Percentiles rank a stretch among this genome's conserved stretches.
Evolutionary conservation across 495 filamentous ascomycete genomes (phyloP).

Genomic region (Aspergillus asperescens): DNA sequence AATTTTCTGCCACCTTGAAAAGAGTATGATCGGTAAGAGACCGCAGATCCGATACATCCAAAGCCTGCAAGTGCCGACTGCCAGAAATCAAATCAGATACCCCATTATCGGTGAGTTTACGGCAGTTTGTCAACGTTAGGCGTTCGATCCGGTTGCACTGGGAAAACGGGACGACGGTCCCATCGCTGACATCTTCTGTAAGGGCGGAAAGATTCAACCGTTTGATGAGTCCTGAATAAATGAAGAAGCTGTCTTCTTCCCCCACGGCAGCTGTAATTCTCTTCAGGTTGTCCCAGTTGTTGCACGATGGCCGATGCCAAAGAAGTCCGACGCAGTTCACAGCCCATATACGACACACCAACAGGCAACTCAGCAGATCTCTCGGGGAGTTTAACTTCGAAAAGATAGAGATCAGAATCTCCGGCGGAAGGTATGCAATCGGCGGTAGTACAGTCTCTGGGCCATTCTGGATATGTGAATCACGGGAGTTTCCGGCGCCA

Average conservation of each 20-base stretch:
- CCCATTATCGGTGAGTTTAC: constrained; percentile 73
- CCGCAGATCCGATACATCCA: constrained; percentile 81
- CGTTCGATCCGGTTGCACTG: constrained; percentile 90
- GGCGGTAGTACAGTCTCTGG: constrained; percentile 56
- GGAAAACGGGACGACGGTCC: constrained; percentile 74
- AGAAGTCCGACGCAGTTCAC: constrained; percentile 86
- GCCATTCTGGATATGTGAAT: constrained; percentile 58
- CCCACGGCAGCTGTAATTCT: constrained; percentile 73
- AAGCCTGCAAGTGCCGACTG: constrained; percentile 75
- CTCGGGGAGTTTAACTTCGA: constrained; percentile 66
- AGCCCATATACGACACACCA: constrained; percentile 89
- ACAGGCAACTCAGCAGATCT: constrained; percentile 83
- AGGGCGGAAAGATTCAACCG: constrained; percentile 83
- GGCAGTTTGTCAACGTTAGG: constrained; percentile 88
- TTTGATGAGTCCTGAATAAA: constrained; percentile 82
- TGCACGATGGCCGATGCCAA: constrained; percentile 91
- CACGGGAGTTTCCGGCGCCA: constrained; percentile 68
- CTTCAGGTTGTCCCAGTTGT: constrained; percentile 71
- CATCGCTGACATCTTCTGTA: constrained; percentile 74
- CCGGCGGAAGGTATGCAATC: constrained; percentile 79
- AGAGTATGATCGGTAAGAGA: constrained; percentile 81
- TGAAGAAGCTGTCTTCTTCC: constrained; percentile 65
- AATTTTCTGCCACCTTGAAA: constrained; percentile 71
- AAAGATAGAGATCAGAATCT: constrained; percentile 91
- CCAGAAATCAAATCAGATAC: constrained; percentile 73